These are phyloP conservation scores for Monilinia fructigena DNA, from an alignment of 2,329 filamentous ascomycete genomes.

Conservation along the genomic window DNA sequence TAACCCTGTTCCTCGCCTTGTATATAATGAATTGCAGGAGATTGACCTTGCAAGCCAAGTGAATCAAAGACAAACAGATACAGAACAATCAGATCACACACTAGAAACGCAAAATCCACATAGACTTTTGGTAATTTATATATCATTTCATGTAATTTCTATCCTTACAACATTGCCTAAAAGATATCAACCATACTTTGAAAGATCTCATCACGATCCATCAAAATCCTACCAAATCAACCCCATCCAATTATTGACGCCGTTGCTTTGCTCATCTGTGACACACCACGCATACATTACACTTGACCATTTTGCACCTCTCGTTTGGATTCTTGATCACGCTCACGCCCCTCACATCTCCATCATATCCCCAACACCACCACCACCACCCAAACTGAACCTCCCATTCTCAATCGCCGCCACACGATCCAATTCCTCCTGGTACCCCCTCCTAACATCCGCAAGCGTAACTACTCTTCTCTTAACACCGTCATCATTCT, in stretches of 20 bases:
- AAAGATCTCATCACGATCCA: constrained; percentile 15
- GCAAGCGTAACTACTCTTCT: constrained; percentile 80
- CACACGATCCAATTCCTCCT: constrained; percentile 83
- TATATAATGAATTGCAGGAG: not conserved
- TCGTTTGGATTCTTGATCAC: not conserved
- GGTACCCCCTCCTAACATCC: constrained; percentile 85
- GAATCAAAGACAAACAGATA: too few species aligned
- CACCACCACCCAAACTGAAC: constrained; percentile 66
- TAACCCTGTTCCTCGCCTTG: not conserved
- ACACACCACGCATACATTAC: not conserved
- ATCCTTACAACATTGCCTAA: constrained; percentile 4
- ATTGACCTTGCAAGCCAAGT: too few species aligned
- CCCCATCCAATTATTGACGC: constrained; percentile 10
- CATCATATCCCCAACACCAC: constrained; percentile 44
- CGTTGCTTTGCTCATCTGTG: not conserved
- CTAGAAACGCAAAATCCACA: too few species aligned
- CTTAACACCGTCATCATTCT: constrained; percentile 39
- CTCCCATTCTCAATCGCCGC: constrained; percentile 85
- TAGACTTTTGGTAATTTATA: not conserved
- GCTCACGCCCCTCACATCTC: constrained; percentile 38
- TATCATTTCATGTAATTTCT: constrained; percentile 5
- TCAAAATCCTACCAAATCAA: constrained; percentile 14
- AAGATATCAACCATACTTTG: constrained; percentile 5
- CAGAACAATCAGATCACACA: too few species aligned
- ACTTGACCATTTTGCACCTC: not conserved